These are phyloP conservation scores for Ophiosphaerella korrae DNA, from an alignment of 2,329 filamentous ascomycete genomes.

Conservation along the genomic window DNA sequence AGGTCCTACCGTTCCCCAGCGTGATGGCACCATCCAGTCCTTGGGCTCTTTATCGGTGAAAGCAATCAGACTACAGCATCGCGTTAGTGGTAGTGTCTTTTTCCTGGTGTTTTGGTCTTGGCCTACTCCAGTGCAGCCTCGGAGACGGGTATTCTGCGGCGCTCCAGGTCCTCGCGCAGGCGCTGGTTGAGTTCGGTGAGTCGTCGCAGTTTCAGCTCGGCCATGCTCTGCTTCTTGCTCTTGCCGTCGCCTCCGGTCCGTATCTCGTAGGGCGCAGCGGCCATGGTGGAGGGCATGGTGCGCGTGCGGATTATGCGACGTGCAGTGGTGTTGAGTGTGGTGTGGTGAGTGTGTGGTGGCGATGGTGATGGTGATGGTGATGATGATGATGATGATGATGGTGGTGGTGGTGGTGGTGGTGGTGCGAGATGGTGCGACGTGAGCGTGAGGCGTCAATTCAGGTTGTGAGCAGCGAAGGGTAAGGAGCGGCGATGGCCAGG, in stretches of 20 bases:
- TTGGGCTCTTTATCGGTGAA: conserved; percentile 94
- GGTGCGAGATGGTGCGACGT: conserved; percentile 36
- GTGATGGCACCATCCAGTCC: conserved; percentile 98
- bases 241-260: conserved; percentile 68
- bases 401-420: conserved; percentile 3
- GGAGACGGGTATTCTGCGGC: conserved; percentile 93
- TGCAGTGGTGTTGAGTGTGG: conserved; percentile 21
- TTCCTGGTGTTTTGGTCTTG: neutral
- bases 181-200: conserved; percentile 97
- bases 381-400: conserved; percentile 13
- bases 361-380: neutral
- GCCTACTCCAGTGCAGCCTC: conserved; percentile 72
- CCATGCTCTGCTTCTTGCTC: conserved; percentile 99
- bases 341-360: too few relatives aligned
- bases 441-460: conserved; percentile 25
- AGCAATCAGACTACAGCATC: conserved; percentile 77
- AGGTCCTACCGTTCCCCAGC: conserved; percentile 78
- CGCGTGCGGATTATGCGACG: conserved; percentile 29
- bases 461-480: conserved; percentile 29
- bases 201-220: conserved; percentile 93
- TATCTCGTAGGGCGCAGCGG: conserved; percentile 67
- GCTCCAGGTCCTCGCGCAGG: conserved; percentile 91
- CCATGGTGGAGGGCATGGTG: conserved; percentile 54
- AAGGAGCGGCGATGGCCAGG: conserved; percentile 45
- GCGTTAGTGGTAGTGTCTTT: conserved; percentile 25